Conservation (phyloP, 495 filamentous ascomycete genomes). For the Penicillium macrosclerotiorum region DNA sequence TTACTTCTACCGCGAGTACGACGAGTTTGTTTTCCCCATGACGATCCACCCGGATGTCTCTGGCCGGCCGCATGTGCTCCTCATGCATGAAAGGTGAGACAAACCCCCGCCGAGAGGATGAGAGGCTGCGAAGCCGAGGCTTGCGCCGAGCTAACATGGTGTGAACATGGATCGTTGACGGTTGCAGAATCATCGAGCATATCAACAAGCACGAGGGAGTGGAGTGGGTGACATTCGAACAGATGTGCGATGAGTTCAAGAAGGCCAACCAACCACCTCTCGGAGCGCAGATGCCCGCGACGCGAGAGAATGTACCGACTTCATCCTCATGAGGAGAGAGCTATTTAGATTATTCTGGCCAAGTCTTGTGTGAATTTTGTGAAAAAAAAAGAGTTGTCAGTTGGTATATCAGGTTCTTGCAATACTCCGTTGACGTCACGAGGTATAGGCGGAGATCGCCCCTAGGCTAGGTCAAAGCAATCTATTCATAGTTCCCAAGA, state of each 20-base stretch:
- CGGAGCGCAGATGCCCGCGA: constrained; percentile 66
- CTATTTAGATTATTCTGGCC: too few relatives aligned
- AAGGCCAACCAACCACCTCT: constrained; percentile 62
- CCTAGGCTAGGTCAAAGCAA: too few relatives aligned
- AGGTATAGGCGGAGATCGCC: too few relatives aligned
- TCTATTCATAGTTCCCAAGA: too few relatives aligned
- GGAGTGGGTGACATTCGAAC: constrained; percentile 71
- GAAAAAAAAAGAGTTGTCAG: too few relatives aligned
- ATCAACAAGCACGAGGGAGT: constrained; percentile 73
- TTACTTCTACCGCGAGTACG: constrained; percentile 68
- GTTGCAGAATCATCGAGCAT: constrained; percentile 60
- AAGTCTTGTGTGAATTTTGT: too few relatives aligned
- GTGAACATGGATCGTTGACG: too few relatives aligned
- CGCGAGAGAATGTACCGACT: background rate
- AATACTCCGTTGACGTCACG: too few relatives aligned
- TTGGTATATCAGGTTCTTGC: too few relatives aligned
- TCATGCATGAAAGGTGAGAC: constrained; percentile 59
- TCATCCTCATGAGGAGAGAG: too few relatives aligned
- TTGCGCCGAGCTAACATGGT: constrained; percentile 3
- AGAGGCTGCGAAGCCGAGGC: background rate
- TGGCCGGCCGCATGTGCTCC: constrained; percentile 63
- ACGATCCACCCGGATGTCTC: constrained; percentile 69
- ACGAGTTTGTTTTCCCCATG: constrained; percentile 69
- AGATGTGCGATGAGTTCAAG: constrained; percentile 69
- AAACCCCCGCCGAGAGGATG: background rate